Evolutionary conservation across 164 flowering plant species (phyloP).

Genomic region (Aristolochia contorta): DNA sequence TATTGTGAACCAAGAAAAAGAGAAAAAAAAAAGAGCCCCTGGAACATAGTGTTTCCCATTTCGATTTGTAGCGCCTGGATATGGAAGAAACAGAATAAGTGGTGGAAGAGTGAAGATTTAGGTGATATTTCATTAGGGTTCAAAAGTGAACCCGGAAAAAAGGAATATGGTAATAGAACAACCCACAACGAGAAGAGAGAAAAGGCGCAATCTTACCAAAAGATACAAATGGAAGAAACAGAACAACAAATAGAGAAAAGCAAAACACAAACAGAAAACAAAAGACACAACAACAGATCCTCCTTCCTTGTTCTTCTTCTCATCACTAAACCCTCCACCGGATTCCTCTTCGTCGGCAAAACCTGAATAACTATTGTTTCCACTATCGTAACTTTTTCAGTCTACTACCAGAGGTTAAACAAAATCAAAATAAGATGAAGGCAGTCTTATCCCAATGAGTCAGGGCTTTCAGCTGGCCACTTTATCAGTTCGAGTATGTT

Average conservation of each 20-base stretch:
- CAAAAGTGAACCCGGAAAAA: conserved; percentile 53
- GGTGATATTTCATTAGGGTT: conserved; percentile 12
- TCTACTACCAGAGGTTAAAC: conserved; percentile 1
- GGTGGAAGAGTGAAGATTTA: neutral
- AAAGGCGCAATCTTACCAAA: conserved; percentile 11
- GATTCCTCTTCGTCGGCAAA: conserved; percentile 65
- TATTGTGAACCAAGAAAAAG: too few species aligned
- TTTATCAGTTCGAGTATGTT: conserved; percentile 77
- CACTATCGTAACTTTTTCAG: neutral
- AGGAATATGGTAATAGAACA: conserved; percentile 49
- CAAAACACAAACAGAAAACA: conserved; percentile 7
- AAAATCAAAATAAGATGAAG: conserved; percentile 2
- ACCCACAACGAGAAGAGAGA: conserved; percentile 10
- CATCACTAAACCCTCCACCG: conserved; percentile 32
- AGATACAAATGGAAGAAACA: conserved; percentile 2
- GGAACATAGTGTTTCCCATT: too few species aligned
- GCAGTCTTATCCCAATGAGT: conserved; percentile 31
- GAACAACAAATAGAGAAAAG: neutral
- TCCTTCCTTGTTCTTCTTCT: conserved; percentile 9
- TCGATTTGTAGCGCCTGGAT: neutral
- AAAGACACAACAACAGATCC: conserved; percentile 14
- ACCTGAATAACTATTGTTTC: conserved; percentile 6
- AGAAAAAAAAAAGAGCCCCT: too few species aligned
- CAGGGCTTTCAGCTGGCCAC: conserved; percentile 74
- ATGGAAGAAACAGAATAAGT: neutral